Evolutionary conservation across 2,329 filamentous ascomycete genomes (phyloP).

Genomic region (Colletotrichum cuscutae): DNA sequence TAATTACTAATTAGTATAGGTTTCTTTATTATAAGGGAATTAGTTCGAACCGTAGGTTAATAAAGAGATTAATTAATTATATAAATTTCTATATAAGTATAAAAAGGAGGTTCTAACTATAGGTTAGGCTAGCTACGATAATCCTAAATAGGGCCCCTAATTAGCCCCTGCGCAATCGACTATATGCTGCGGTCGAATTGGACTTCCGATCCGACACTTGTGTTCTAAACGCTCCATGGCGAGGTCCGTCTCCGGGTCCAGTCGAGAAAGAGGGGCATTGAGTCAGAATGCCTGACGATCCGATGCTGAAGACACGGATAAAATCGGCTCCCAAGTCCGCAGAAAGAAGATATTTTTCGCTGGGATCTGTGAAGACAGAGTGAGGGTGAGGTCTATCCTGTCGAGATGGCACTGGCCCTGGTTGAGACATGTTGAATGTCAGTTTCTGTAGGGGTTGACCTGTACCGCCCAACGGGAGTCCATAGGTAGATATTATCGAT

Average conservation of each 20-base stretch:
- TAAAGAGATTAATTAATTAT: no score
- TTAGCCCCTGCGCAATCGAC: no score
- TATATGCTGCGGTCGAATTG: no score
- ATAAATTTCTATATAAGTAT: no score
- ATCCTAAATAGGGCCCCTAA: no score
- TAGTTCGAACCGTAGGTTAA: no score
- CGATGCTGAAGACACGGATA: conserved; percentile 63
- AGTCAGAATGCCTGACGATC: conserved; percentile 55
- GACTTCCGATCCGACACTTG: no score
- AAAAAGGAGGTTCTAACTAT: no score
- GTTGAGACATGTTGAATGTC: conserved; percentile 52
- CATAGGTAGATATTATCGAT: conserved; percentile 55
- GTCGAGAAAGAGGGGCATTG: conserved; percentile 55
- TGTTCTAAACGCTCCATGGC: conserved; percentile 62
- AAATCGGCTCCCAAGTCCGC: conserved; percentile 66
- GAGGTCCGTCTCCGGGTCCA: conserved; percentile 59
- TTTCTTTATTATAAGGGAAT: no score
- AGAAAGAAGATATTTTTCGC: conserved; percentile 58
- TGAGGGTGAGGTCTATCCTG: conserved; percentile 68
- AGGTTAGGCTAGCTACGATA: no score
- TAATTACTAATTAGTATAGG: no score
- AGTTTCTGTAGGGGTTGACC: conserved; percentile 47
- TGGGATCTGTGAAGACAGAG: conserved; percentile 59
- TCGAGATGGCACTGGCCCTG: conserved; percentile 56
- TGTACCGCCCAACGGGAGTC: conserved; percentile 47